Evolutionary conservation across 2,329 filamentous ascomycete species (phyloP), one percentile per base, ranked within the genome.

Genomic region (Beauveria asiatica): DNA sequence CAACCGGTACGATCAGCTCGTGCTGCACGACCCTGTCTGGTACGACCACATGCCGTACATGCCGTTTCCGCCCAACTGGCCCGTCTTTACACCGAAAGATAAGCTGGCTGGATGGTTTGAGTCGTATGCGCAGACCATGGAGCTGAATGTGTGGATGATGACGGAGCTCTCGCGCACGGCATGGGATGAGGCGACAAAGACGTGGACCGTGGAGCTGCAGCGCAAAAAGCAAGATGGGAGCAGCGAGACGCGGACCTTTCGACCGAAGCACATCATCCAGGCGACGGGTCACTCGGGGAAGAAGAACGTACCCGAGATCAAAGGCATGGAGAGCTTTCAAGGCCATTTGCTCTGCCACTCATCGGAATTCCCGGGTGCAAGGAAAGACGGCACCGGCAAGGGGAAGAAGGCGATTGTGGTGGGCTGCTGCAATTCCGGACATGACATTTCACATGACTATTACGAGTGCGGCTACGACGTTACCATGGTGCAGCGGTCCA

Each of bases 381-480:
- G 71, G 3, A 69, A 76, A 0, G 68, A 76, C 2, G 71, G 75
- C 16, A 70, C 75, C 19, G 80, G 79, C 1, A 86, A 84, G 68
- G 80, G 80, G 1, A 86, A 84, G 68, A 85, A 82, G 62, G 86
- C 83, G 0, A 73, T 89, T 1, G 81, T 90, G 0, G 77, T 90
- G 0, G 87, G 87, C 1, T 84, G 82, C 1, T 87, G 86, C 70
- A 89, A 88, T 70, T 87, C 84, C 0, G 84, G 78, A 6, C 84
- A 88, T 65, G 87, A 89, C 63, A 89, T 89, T 59, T 82, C 84
- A 0, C 85, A 88, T 60, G 84, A 89, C 63, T 88, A 80, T 65
- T 78, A 81, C 41, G 85, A 88, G 65, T 83, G 84, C 54, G 87
- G 87, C 0, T 85, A 85, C 63, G 75, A 83, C 3, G 81, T 89